A percentile compares a stretch with the other conserved stretches of the same genome.
Conservation (phyloP, 2,329 filamentous ascomycete genomes). For the Lachnellula subtilissima region DNA sequence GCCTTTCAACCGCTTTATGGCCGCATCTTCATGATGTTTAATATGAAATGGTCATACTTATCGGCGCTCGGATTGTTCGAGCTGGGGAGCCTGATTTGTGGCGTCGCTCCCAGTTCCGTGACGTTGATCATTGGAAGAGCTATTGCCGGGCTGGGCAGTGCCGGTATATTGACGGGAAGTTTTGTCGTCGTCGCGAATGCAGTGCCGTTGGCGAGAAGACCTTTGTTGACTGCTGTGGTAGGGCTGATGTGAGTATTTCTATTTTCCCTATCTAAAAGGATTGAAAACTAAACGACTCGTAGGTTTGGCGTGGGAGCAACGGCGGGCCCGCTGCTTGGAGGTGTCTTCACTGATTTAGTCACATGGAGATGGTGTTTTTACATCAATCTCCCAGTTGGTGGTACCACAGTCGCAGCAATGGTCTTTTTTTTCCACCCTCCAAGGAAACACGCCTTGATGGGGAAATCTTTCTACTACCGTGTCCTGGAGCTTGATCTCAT, state of each 20-base stretch:
- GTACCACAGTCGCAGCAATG: constrained; percentile 31
- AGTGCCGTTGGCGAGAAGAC: constrained; percentile 14
- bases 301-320: constrained; percentile 22
- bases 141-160: constrained; percentile 16
- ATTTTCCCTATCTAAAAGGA: background rate
- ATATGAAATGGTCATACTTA: constrained; percentile 18
- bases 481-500: constrained; percentile 39
- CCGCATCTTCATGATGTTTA: constrained; percentile 21
- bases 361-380: constrained; percentile 36
- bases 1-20: constrained; percentile 15
- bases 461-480: constrained; percentile 28
- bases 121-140: constrained; percentile 28
- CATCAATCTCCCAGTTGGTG: constrained; percentile 33
- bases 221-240: constrained; percentile 28
- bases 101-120: constrained; percentile 22
- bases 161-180: constrained; percentile 32
- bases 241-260: constrained; percentile 22
- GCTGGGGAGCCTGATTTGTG: constrained; percentile 26
- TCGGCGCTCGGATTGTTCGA: constrained; percentile 25
- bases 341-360: constrained; percentile 34
- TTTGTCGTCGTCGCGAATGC: constrained; percentile 38
- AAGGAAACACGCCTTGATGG: constrained; percentile 36
- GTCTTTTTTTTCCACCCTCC: constrained; percentile 33
- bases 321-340: constrained; percentile 32
- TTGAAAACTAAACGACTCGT: constrained; percentile 9